Evolutionary conservation across 73 alveolate species (phyloP).

Genomic region (Paramecium sonneborni): DNA sequence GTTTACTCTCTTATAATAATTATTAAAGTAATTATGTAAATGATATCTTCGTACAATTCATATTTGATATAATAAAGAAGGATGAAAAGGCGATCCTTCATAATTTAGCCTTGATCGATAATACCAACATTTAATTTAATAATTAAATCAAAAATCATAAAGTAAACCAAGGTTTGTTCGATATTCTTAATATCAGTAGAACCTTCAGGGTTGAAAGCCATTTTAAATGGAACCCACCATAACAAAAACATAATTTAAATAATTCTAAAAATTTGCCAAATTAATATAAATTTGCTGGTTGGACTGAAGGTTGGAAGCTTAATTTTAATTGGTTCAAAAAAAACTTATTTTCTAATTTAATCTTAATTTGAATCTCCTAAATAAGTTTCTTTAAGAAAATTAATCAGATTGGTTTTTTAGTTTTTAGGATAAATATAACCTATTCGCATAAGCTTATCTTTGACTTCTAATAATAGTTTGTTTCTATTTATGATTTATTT

Average conservation of each 20-base stretch:
- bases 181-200: neutral
- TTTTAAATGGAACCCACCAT: slow-evolving; percentile 50
- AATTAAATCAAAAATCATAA: neutral
- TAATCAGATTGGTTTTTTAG: neutral
- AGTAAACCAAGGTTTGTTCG: neutral
- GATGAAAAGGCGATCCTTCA: neutral
- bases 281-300: neutral
- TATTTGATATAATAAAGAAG: neutral
- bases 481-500: neutral
- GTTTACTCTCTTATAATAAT: neutral
- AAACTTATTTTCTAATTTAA: neutral
- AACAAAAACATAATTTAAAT: neutral
- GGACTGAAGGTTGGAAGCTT: slow-evolving; percentile 13
- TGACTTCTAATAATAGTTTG: neutral
- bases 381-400: neutral
- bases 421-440: slow-evolving; percentile 1
- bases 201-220: neutral
- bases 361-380: neutral
- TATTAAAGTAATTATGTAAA: neutral
- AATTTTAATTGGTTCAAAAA: neutral
- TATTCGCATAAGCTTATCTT: neutral
- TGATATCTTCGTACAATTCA: neutral
- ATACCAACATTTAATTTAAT: slow-evolving; percentile 31
- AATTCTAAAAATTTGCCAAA: slow-evolving; percentile 19
- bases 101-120: slow-evolving; percentile 29